Evolutionary conservation across 176 grass and related monocot genomes (phyloP).

Genomic region (Echinochloa phyllopogon): DNA sequence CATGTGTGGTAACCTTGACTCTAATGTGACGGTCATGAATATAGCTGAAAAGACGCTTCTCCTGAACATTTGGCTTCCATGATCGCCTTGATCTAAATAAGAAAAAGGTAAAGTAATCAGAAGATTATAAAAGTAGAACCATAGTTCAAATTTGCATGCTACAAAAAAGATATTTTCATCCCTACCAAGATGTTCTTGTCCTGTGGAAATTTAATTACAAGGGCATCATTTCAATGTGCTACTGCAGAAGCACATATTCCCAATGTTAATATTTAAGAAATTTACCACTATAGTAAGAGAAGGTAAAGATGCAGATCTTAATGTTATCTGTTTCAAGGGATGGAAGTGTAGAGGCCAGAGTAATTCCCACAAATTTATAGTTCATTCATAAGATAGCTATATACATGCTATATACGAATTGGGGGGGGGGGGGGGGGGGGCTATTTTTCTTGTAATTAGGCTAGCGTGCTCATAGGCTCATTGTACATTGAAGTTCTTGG

Average conservation of each 20-base stretch:
- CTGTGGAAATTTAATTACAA: constrained; percentile 5
- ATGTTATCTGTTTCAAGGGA: not conserved
- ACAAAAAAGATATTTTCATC: too few relatives aligned
- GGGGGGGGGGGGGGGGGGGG: too few relatives aligned
- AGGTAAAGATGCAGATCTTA: constrained; percentile 8
- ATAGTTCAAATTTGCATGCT: not conserved
- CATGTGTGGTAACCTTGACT: constrained; percentile 89
- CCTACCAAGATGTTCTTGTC: not conserved
- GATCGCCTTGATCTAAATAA: constrained; percentile 76
- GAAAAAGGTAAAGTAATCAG: constrained; percentile 13
- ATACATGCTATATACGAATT: not conserved
- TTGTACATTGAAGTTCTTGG: too few relatives aligned
- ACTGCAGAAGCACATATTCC: not conserved
- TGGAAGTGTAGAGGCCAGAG: constrained; percentile 6
- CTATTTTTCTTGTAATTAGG: too few relatives aligned
- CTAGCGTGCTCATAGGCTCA: too few relatives aligned
- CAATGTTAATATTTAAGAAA: constrained; percentile 21
- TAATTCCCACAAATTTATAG: not conserved
- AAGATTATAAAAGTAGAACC: not conserved
- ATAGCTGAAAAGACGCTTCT: constrained; percentile 96
- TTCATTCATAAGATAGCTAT: not conserved
- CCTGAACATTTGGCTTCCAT: constrained; percentile 98
- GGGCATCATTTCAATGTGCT: not conserved
- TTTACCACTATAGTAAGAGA: not conserved
- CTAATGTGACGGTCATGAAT: constrained; percentile 86